These are phyloP conservation scores for Ogataea hybrid DNA, from an alignment of 1,139 yeast species.

Conservation along the genomic window DNA sequence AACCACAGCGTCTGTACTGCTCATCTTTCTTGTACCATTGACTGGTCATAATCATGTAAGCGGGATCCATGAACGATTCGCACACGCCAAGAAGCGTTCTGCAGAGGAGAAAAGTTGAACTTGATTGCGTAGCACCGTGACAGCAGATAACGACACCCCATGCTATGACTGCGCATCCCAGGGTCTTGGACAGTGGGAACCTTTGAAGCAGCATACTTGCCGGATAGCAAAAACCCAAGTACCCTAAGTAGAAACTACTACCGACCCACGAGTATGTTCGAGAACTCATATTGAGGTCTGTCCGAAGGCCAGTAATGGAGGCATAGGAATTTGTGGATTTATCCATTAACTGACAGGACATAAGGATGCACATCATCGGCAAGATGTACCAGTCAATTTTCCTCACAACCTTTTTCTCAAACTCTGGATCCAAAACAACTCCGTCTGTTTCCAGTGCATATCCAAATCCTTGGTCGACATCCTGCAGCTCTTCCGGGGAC, in stretches of 20 bases:
- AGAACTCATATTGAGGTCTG: conserved; percentile 45
- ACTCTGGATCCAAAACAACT: conserved; percentile 29
- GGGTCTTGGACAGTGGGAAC: conserved; percentile 42
- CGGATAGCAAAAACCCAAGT: conserved; percentile 46
- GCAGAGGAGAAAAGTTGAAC: conserved; percentile 39
- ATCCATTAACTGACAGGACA: conserved; percentile 65
- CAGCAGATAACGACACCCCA: conserved; percentile 48
- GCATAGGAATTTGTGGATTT: conserved; percentile 59
- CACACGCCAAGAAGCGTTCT: conserved; percentile 48
- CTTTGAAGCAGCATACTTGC: conserved; percentile 42
- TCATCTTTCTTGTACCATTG: conserved; percentile 55
- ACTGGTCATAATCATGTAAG: conserved; percentile 50
- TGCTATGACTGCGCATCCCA: conserved; percentile 37
- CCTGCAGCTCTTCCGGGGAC: conserved; percentile 13
- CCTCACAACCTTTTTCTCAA: conserved; percentile 38
- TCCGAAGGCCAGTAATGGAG: conserved; percentile 48
- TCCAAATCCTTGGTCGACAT: conserved; percentile 33
- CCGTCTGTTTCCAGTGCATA: conserved; percentile 30
- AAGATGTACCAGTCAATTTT: conserved; percentile 55
- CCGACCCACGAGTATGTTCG: conserved; percentile 56
- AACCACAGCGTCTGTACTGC: conserved; percentile 45
- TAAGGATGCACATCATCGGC: conserved; percentile 54
- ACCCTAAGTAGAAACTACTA: conserved; percentile 54
- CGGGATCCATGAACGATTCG: conserved; percentile 51
- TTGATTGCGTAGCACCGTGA: conserved; percentile 41